These are phyloP conservation scores for Spathaspora passalidarum DNA, from an alignment of 805 yeast genomes.

Conservation along the genomic window DNA sequence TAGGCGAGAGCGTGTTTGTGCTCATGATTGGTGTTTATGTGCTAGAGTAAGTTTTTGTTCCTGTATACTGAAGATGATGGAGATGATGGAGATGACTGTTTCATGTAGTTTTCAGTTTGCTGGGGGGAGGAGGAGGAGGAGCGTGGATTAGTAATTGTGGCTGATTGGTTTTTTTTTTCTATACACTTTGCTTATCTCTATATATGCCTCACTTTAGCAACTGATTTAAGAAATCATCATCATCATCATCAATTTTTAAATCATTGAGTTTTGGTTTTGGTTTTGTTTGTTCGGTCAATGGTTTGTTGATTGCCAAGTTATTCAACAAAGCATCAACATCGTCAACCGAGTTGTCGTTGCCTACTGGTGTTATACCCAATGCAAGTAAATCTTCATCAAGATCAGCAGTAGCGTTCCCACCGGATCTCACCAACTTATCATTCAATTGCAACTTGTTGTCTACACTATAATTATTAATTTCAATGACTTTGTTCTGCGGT, in stretches of 20 bases:
- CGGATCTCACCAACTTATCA: slow-evolving; percentile 13
- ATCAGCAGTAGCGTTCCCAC: background rate
- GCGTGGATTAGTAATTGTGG: background rate
- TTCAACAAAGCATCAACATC: slow-evolving; percentile 5
- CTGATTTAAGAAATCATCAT: slow-evolving; percentile 11
- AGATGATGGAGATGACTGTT: background rate
- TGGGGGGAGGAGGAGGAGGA: too few species aligned
- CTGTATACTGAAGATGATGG: background rate
- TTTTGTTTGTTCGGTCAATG: background rate
- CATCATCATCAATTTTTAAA: background rate
- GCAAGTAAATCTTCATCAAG: slow-evolving; percentile 16
- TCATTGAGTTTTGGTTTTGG: background rate
- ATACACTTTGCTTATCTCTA: background rate
- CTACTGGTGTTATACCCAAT: background rate
- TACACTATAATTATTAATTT: slow-evolving; percentile 30
- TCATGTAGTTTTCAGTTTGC: background rate
- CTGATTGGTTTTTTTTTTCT: background rate
- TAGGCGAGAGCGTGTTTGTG: slow-evolving; percentile 5
- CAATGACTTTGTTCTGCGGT: slow-evolving; percentile 22
- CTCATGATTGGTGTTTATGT: background rate
- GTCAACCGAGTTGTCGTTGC: slow-evolving; percentile 3
- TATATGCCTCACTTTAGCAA: slow-evolving; percentile 6
- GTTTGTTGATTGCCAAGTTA: slow-evolving; percentile 1
- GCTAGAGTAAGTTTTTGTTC: background rate
- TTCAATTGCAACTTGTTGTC: slow-evolving; percentile 25